Evolutionary conservation across 1,139 yeast species (phyloP).

Genomic region (Citeromyces hawaiiensis): DNA sequence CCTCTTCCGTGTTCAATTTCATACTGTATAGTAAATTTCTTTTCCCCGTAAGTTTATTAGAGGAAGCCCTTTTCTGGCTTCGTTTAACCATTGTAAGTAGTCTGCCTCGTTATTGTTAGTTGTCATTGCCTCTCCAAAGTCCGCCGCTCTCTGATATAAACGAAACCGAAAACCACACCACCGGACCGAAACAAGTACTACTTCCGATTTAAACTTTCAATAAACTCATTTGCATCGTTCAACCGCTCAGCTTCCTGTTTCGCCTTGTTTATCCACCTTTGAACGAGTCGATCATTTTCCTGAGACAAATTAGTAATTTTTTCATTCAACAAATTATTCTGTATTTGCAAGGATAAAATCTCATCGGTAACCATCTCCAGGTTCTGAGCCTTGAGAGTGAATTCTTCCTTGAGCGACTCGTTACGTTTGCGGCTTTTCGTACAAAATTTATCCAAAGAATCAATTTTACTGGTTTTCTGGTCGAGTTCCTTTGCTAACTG

Average conservation of each 20-base stretch:
- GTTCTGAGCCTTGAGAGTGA: slow-evolving; percentile 37
- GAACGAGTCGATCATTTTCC: slow-evolving; percentile 41
- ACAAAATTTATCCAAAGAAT: neutral
- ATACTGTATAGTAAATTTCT: too few relatives aligned
- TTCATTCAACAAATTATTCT: slow-evolving; percentile 45
- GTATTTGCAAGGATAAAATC: slow-evolving; percentile 54
- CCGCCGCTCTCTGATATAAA: too few relatives aligned
- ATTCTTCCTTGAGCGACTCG: slow-evolving; percentile 24
- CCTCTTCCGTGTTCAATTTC: too few relatives aligned
- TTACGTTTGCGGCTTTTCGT: neutral
- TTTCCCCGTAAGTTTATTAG: too few relatives aligned
- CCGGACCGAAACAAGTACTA: too few relatives aligned
- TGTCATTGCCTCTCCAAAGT: too few relatives aligned
- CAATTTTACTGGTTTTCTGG: neutral
- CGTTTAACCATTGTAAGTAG: too few relatives aligned
- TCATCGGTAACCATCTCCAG: slow-evolving; percentile 62
- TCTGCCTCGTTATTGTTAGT: too few relatives aligned
- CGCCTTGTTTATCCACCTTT: slow-evolving; percentile 48
- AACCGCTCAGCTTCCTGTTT: slow-evolving; percentile 44
- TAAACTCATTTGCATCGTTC: slow-evolving; percentile 32
- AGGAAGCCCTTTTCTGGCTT: too few relatives aligned
- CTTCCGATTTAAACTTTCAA: slow-evolving; percentile 8
- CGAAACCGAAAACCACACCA: too few relatives aligned
- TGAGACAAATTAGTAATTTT: slow-evolving; percentile 22
- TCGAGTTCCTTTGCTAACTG: neutral